Evolutionary conservation across 1,284 basidiomycete genomes (phyloP).

Genomic region (Boletus mariae): DNA sequence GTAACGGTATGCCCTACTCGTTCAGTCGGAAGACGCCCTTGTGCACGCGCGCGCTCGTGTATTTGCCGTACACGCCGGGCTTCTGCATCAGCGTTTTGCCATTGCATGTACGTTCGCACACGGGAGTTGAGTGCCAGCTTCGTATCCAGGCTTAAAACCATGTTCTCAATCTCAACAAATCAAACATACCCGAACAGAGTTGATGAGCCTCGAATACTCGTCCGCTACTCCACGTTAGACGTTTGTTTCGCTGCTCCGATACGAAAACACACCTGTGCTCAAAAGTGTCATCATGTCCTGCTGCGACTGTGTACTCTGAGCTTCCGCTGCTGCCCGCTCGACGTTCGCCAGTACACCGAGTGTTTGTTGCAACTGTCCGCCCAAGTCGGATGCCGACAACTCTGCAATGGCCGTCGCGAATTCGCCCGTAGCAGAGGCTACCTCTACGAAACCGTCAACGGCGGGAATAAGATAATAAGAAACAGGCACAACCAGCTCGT

Average conservation of each 20-base stretch:
- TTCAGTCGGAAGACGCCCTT: constrained; percentile 66
- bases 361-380: constrained; percentile 65
- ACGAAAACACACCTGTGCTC: constrained; percentile 56
- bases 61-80: constrained; percentile 65
- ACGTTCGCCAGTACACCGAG: constrained; percentile 71
- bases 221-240: constrained; percentile 50
- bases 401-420: constrained; percentile 67
- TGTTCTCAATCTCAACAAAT: background rate
- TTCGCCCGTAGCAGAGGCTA: constrained; percentile 65
- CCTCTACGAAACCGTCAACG: constrained; percentile 43
- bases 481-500: constrained; percentile 53
- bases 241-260: constrained; percentile 3
- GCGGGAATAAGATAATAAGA: background rate
- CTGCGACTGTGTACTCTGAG: constrained; percentile 69
- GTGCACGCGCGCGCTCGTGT: constrained; percentile 79
- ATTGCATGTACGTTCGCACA: constrained; percentile 76
- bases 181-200: constrained; percentile 71
- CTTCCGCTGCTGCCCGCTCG: constrained; percentile 65
- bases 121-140: constrained; percentile 85
- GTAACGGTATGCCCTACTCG: constrained; percentile 64
- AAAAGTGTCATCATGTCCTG: constrained; percentile 77
- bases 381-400: constrained; percentile 73
- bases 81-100: constrained; percentile 79
- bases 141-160: background rate
- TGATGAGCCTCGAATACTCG: constrained; percentile 90